Base-by-base conservation (phyloP, 495 filamentous ascomycete genomes). In the Barbatosphaeria neglecta region DNA sequence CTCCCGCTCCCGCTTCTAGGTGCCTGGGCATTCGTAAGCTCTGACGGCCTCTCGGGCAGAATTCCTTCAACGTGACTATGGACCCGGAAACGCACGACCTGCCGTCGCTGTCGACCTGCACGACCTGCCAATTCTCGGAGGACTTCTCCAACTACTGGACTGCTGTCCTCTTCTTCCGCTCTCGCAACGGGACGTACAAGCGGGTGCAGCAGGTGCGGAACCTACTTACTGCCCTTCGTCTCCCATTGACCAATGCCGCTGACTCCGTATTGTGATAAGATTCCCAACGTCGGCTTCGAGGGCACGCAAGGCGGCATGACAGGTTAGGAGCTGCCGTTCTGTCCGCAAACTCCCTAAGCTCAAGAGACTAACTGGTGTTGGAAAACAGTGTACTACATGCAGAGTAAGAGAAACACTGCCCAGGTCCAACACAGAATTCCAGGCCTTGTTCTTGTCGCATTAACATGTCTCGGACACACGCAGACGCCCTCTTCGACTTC, bases 361-460 rank as follows among this genome's bases (percentile, higher is more conserved):
- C n/a, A n/a, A n/a, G n/a, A n/a, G n/a, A n/a, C n/a, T n/a, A n/a
- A n/a, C n/a, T n/a, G n/a, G n/a, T n/a, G n/a, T n/a, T n/a, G n/a
- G n/a, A n/a, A n/a, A n/a, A 65, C 66, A 15, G 66, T 72, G 9
- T 72, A 72, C 46, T 72, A 72, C 53, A 70, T 70, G 63, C 57
- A 60, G 2, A n/a, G n/a, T n/a, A n/a, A n/a, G n/a, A n/a, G n/a
- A n/a, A n/a, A n/a, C n/a, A n/a, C n/a, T n/a, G n/a, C n/a, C n/a
- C n/a, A n/a, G n/a, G n/a, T n/a, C n/a, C n/a, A n/a, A n/a, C n/a
- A n/a, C n/a, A n/a, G n/a, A n/a, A n/a, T n/a, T n/a, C n/a, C n/a
- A n/a, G n/a, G n/a, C n/a, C n/a, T n/a, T n/a, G n/a, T n/a, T n/a
- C n/a, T n/a, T n/a, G n/a, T n/a, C n/a, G n/a, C n/a, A n/a, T n/a